Evolutionary conservation across 2,329 filamentous ascomycete genomes (phyloP).

Genomic region (Nannizziopsis barbatae): DNA sequence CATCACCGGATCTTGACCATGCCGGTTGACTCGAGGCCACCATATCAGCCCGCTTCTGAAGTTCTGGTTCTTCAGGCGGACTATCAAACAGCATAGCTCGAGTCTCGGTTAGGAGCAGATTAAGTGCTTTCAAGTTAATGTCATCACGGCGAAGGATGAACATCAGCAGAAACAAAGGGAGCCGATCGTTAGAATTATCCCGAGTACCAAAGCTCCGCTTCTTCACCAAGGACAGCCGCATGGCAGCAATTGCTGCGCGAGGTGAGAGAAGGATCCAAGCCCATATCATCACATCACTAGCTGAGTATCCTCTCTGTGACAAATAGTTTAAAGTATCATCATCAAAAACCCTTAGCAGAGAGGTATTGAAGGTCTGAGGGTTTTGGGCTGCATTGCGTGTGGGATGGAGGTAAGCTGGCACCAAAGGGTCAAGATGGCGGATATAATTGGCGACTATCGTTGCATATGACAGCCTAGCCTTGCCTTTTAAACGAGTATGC

Average conservation of each 20-base stretch:
- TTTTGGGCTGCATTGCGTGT: background rate
- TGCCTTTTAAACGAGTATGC: background rate
- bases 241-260: constrained; percentile 26
- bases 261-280: constrained; percentile 37
- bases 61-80: background rate
- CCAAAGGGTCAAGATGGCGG: constrained; percentile 24
- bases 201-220: constrained; percentile 15
- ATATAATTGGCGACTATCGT: constrained; percentile 33
- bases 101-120: constrained; percentile 33
- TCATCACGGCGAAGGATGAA: constrained; percentile 37
- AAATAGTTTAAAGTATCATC: constrained; percentile 23
- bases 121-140: constrained; percentile 34
- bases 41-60: background rate
- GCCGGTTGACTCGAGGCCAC: constrained; percentile 6
- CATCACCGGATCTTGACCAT: constrained; percentile 18
- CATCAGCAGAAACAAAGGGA: constrained; percentile 40
- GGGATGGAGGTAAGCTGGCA: constrained; percentile 12
- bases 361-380: constrained; percentile 18
- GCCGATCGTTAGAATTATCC: constrained; percentile 10
- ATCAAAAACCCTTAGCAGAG: constrained; percentile 27
- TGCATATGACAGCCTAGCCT: constrained; percentile 8
- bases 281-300: constrained; percentile 36
- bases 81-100: constrained; percentile 18
- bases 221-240: constrained; percentile 28
- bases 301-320: constrained; percentile 24